A percentile compares a stretch with the other conserved stretches of the same genome.
phyloP scores from a whole-genome alignment of 495 filamentous ascomycete species.

The Neurospora sp. region DNA sequence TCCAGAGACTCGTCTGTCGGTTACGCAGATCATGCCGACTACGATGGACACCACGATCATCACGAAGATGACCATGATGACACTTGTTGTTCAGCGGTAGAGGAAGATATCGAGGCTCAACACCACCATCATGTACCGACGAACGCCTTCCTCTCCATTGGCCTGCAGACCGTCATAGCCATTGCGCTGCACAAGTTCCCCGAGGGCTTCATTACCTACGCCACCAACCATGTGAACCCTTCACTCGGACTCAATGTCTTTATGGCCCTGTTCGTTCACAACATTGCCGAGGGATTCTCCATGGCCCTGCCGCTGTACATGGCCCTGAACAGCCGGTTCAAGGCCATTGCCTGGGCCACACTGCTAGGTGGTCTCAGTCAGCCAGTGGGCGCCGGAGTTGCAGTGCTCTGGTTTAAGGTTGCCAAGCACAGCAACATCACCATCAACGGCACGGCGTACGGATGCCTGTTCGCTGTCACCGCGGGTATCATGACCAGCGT shows the following conservation, averaged over 20 bases:
- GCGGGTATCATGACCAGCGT: constrained; percentile 94
- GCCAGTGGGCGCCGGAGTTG: constrained; percentile 74
- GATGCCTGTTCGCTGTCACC: constrained; percentile 78
- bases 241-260: constrained; percentile 82
- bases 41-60: constrained; percentile 9
- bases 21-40: neutral
- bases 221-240: constrained; percentile 92
- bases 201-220: constrained; percentile 97
- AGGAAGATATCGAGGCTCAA: constrained; percentile 35
- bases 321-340: constrained; percentile 61
- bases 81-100: constrained; percentile 13
- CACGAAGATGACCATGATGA: constrained; percentile 18
- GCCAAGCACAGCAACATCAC: constrained; percentile 39
- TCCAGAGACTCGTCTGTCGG: neutral
- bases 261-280: constrained; percentile 92
- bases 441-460: constrained; percentile 66
- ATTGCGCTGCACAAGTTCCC: constrained; percentile 96
- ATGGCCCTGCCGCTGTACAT: constrained; percentile 88
- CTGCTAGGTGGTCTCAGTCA: constrained; percentile 80
- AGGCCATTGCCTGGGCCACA: constrained; percentile 76
- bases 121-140: constrained; percentile 96
- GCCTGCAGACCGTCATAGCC: constrained; percentile 84
- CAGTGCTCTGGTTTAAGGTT: constrained; percentile 70
- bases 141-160: constrained; percentile 88
- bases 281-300: constrained; percentile 93